These are phyloP conservation scores for Tylopilus felleus DNA, from an alignment of 768 basidiomycete species.

Conservation along the genomic window DNA sequence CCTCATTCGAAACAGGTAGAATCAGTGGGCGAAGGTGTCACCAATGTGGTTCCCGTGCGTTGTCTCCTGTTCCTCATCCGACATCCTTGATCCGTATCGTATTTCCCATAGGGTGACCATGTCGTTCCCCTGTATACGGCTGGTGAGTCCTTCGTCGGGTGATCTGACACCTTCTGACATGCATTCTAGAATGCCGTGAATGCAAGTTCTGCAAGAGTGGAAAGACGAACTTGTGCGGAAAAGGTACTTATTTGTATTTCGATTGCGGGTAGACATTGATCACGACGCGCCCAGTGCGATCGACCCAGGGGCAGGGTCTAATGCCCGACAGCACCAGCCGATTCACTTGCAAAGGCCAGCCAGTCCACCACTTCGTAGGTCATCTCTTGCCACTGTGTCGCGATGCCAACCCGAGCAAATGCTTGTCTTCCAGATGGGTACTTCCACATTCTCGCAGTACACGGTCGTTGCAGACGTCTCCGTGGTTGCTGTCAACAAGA, in stretches of 20 bases:
- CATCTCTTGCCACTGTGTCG: neutral
- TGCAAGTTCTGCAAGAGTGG: slow-evolving; percentile 99
- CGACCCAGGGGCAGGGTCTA: slow-evolving; percentile 89
- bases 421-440: slow-evolving; percentile 77
- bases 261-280: neutral
- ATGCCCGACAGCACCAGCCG: slow-evolving; percentile 91
- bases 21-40: slow-evolving; percentile 96
- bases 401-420: neutral
- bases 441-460: slow-evolving; percentile 99
- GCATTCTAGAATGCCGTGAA: slow-evolving; percentile 73
- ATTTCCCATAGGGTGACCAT: slow-evolving; percentile 70
- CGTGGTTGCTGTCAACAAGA: slow-evolving; percentile 82
- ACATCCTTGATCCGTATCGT: neutral
- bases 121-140: slow-evolving; percentile 97
- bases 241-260: slow-evolving; percentile 47
- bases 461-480: slow-evolving; percentile 98
- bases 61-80: neutral
- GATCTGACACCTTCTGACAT: neutral
- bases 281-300: slow-evolving; percentile 56
- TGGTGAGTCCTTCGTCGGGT: slow-evolving; percentile 44
- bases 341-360: slow-evolving; percentile 86
- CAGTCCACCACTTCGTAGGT: slow-evolving; percentile 88
- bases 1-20: slow-evolving; percentile 65
- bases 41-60: slow-evolving; percentile 57
- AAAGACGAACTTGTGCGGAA: slow-evolving; percentile 98